Evolutionary conservation across 2,329 filamentous ascomycete genomes (phyloP).

Genomic region (Fusarium ramigenum): DNA sequence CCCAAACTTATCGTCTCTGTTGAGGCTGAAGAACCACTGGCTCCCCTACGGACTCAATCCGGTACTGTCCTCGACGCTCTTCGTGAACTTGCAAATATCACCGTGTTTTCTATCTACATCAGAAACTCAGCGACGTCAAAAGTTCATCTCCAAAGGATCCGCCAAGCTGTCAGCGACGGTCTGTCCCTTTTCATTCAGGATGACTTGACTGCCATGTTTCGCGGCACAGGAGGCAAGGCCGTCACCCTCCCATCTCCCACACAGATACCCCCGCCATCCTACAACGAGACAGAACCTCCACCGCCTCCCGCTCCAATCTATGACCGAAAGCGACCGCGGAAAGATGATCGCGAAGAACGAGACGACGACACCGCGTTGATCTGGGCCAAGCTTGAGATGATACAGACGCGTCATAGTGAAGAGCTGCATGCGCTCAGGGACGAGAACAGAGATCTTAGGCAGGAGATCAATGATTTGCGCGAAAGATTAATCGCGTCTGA

Average conservation of each 20-base stretch:
- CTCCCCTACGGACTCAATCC: slow-evolving; percentile 6
- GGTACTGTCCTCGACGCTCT: slow-evolving; percentile 23
- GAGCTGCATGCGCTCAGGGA: neutral
- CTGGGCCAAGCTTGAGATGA: slow-evolving; percentile 2
- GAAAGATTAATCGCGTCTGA: neutral
- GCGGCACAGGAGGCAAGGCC: slow-evolving; percentile 11
- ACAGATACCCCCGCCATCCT: neutral
- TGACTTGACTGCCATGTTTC: slow-evolving; percentile 10
- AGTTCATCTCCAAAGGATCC: neutral
- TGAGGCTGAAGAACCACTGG: slow-evolving; percentile 12
- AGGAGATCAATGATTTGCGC: slow-evolving; percentile 3
- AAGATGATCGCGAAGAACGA: neutral
- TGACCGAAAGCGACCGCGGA: slow-evolving; percentile 2
- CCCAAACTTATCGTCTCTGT: slow-evolving; percentile 3
- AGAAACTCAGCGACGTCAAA: neutral
- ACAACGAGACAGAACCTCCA: slow-evolving; percentile 1
- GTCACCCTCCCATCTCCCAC: neutral
- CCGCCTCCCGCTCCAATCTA: neutral
- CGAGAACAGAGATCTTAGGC: slow-evolving; percentile 3
- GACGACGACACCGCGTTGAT: slow-evolving; percentile 11
- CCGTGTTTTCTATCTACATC: slow-evolving; percentile 3
- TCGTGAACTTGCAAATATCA: slow-evolving; percentile 5
- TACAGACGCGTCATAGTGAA: neutral
- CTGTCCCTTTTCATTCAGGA: neutral
- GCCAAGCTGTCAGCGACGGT: neutral